Evolutionary conservation across 495 filamentous ascomycete species (phyloP).

Genomic region (Extremus antarcticus): DNA sequence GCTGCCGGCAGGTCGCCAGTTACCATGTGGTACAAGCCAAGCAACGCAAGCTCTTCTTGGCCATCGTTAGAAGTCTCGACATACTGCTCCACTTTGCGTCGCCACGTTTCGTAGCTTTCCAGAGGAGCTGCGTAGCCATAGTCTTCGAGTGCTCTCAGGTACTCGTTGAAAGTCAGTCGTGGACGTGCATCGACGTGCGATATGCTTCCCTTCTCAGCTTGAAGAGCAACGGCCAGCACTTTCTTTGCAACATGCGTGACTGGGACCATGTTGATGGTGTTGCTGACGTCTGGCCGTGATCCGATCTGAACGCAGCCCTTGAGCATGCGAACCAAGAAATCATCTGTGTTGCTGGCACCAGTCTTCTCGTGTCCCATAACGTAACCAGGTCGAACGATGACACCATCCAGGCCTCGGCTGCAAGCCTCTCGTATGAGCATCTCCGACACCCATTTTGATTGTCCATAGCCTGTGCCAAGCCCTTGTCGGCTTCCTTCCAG

Average conservation of each 20-base stretch:
- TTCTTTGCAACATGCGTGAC: constrained; percentile 74
- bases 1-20: constrained; percentile 65
- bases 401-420: constrained; percentile 59
- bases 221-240: constrained; percentile 59
- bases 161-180: constrained; percentile 67
- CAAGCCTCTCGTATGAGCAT: constrained; percentile 75
- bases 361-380: constrained; percentile 63
- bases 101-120: constrained; percentile 47
- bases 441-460: constrained; percentile 78
- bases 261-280: constrained; percentile 85
- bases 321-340: constrained; percentile 81
- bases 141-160: constrained; percentile 54
- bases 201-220: constrained; percentile 49
- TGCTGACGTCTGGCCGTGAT: constrained; percentile 62
- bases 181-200: constrained; percentile 70
- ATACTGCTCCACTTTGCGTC: constrained; percentile 28
- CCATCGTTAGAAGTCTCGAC: constrained; percentile 28
- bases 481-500: constrained; percentile 53
- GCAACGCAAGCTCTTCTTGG: constrained; percentile 55
- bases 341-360: constrained; percentile 66
- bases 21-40: constrained; percentile 82
- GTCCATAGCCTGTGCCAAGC: constrained; percentile 79
- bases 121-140: constrained; percentile 71
- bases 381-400: constrained; percentile 78
- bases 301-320: constrained; percentile 81